phyloP scores from a whole-genome alignment of 2,329 filamentous ascomycete species.

The Arachnomyces sp. region DNA sequence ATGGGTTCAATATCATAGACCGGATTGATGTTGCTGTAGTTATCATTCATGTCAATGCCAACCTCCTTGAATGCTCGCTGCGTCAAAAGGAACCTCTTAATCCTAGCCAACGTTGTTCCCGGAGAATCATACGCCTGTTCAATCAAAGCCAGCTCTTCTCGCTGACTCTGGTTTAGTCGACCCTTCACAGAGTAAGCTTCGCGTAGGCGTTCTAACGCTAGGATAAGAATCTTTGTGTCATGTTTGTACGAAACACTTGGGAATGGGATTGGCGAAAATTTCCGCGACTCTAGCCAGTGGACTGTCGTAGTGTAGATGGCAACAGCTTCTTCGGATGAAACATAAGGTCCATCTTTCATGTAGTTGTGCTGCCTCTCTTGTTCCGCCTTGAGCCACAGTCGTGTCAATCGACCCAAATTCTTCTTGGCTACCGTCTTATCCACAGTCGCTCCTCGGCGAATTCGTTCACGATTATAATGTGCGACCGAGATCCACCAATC shows the following conservation, averaged over 20 bases:
- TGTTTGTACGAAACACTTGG: constrained; percentile 99
- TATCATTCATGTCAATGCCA: constrained; percentile 99
- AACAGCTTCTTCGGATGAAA: constrained; percentile 95
- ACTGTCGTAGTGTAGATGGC: constrained; percentile 98
- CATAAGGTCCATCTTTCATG: constrained; percentile 97
- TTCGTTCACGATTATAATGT: constrained; percentile 97
- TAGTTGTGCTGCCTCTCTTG: constrained; percentile 99
- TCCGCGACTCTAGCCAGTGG: constrained; percentile 96
- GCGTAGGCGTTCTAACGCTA: constrained; percentile 83
- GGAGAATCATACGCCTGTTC: constrained; percentile 98
- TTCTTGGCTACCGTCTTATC: constrained; percentile 99
- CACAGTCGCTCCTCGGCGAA: constrained; percentile 89
- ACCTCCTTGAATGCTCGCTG: constrained; percentile 99
- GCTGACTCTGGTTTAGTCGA: constrained; percentile 90
- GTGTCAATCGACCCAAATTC: constrained; percentile 88
- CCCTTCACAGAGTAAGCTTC: constrained; percentile 98
- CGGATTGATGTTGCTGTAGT: constrained; percentile 97
- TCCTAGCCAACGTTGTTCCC: constrained; percentile 87
- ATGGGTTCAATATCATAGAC: constrained; percentile 99
- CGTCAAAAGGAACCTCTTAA: constrained; percentile 94
- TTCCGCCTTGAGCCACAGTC: constrained; percentile 95
- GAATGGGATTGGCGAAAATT: constrained; percentile 98
- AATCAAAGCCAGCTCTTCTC: constrained; percentile 91
- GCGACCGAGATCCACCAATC: constrained; percentile 99
- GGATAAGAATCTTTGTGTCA: constrained; percentile 95